Evolutionary conservation across 2,329 filamentous ascomycete genomes (phyloP).

Genomic region (Talaromyces rugulosus): DNA sequence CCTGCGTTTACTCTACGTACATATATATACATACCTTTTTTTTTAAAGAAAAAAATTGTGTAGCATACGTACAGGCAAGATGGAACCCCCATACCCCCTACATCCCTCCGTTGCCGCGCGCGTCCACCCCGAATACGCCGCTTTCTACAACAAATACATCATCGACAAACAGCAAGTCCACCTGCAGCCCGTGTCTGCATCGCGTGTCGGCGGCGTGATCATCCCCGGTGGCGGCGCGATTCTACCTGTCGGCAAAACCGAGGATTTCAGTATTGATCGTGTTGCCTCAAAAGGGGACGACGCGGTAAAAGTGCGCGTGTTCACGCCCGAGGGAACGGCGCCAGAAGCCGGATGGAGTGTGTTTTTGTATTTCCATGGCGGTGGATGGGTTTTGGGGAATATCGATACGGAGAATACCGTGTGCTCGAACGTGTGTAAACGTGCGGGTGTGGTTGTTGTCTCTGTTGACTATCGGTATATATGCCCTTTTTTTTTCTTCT

Average conservation of each 20-base stretch:
- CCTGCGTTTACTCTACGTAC: no score
- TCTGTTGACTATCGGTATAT: slow-evolving; percentile 56
- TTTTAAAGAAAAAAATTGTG: no score
- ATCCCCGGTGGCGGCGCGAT: slow-evolving; percentile 51
- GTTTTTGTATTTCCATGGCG: slow-evolving; percentile 56
- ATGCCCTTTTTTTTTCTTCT: slow-evolving; percentile 11
- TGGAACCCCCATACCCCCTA: slow-evolving; percentile 43
- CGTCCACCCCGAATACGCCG: slow-evolving; percentile 49
- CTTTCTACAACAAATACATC: slow-evolving; percentile 51
- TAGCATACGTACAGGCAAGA: not conserved
- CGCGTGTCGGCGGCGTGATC: slow-evolving; percentile 48
- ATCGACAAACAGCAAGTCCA: slow-evolving; percentile 53
- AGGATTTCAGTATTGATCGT: slow-evolving; percentile 43
- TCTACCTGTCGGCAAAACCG: slow-evolving; percentile 44
- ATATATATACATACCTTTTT: no score
- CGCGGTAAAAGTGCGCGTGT: slow-evolving; percentile 46
- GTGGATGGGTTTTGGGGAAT: slow-evolving; percentile 56
- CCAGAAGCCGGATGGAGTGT: slow-evolving; percentile 52
- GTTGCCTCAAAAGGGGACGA: slow-evolving; percentile 33
- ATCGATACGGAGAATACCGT: slow-evolving; percentile 57
- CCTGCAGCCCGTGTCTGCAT: slow-evolving; percentile 50
- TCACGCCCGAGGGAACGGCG: slow-evolving; percentile 45
- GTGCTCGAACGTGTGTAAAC: slow-evolving; percentile 51
- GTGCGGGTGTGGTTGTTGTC: slow-evolving; percentile 51
- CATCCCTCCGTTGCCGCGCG: slow-evolving; percentile 45